Evolutionary conservation across 805 yeast genomes (phyloP).

Genomic region (Middelhovenomyces tepae): DNA sequence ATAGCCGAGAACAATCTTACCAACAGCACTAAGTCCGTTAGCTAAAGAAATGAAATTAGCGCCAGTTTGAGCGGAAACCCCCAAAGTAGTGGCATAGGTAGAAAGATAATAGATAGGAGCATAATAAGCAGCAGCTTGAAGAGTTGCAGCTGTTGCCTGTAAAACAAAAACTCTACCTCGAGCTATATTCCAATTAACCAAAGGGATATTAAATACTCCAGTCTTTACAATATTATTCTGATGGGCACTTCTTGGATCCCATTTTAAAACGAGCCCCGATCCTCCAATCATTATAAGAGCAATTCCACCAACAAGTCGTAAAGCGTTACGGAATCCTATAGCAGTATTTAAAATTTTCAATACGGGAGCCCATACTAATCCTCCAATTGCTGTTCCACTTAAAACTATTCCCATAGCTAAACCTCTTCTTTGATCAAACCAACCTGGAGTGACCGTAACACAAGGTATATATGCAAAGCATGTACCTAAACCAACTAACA

Average conservation of each 20-base stretch:
- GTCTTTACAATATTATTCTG: too few species aligned
- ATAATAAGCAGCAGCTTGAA: slow-evolving; percentile 33
- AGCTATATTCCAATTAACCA: slow-evolving; percentile 10
- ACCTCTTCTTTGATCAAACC: slow-evolving; percentile 17
- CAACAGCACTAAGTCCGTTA: slow-evolving; percentile 25
- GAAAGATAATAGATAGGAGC: slow-evolving; percentile 38
- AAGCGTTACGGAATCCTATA: slow-evolving; percentile 15
- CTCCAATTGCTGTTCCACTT: slow-evolving; percentile 21
- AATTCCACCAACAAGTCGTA: slow-evolving; percentile 13
- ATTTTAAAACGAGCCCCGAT: too few species aligned
- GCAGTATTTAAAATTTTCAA: slow-evolving; percentile 8
- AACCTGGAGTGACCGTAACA: slow-evolving; percentile 17
- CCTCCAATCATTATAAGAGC: too few species aligned
- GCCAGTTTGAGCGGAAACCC: slow-evolving; percentile 14
- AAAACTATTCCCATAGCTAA: slow-evolving; percentile 20
- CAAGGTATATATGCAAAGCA: slow-evolving; percentile 15
- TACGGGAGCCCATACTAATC: slow-evolving; percentile 16
- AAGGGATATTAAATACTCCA: neutral
- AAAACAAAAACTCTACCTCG: slow-evolving; percentile 10
- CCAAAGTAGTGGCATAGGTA: slow-evolving; percentile 14
- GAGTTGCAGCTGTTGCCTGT: slow-evolving; percentile 11
- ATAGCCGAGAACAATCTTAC: slow-evolving; percentile 48
- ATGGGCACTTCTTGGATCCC: too few species aligned
- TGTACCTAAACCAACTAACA: slow-evolving; percentile 14
- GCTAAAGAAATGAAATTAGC: slow-evolving; percentile 16